Evolutionary conservation across 129 eudicot species (phyloP).

Genomic region (Gnaphalium uliginosum): DNA sequence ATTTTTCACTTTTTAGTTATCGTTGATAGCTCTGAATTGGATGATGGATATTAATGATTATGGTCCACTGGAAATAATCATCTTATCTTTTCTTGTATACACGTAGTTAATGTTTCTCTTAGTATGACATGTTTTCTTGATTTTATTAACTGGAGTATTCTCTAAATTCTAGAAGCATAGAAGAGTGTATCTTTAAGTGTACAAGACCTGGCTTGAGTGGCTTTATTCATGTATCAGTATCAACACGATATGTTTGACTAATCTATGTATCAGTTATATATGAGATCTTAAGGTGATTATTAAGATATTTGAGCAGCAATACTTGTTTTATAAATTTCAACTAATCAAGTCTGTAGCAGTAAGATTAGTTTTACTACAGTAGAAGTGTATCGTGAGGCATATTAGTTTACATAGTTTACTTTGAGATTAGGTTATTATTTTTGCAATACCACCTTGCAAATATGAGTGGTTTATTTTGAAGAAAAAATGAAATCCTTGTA

Average conservation of each 20-base stretch:
- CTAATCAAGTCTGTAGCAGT: background rate
- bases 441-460: background rate
- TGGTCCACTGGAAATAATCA: background rate
- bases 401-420: too few relatives aligned
- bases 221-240: constrained; percentile 1
- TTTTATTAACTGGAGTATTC: background rate
- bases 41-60: background rate
- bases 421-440: background rate
- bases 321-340: background rate
- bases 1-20: constrained; percentile 1
- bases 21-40: background rate
- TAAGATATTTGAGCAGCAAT: background rate
- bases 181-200: background rate
- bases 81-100: constrained; percentile 7
- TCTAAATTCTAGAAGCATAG: background rate
- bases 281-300: background rate
- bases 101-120: background rate
- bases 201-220: too few relatives aligned
- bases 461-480: background rate
- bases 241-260: background rate
- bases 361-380: background rate
- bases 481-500: background rate
- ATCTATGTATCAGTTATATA: background rate
- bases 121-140: background rate
- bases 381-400: background rate